Evolutionary conservation across 306 rosid species (phyloP), one percentile per base, ranked within the genome.

Genomic region (Medicago truncatula): DNA sequence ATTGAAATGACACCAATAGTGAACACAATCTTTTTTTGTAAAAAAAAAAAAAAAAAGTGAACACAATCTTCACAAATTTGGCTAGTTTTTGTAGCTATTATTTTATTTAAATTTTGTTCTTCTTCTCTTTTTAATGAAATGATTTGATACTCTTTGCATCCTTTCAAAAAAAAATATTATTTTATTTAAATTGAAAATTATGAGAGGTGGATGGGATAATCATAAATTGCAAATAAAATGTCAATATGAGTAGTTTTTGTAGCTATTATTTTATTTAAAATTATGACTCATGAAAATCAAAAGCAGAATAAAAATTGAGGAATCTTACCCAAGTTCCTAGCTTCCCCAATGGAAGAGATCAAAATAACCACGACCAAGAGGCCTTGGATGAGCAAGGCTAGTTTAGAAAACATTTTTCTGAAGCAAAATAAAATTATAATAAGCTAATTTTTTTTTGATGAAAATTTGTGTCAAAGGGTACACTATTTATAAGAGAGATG

Each of bases 341-440:
- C 64, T 58, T 58, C 64, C 7, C 64, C 64, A 4, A 58, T 23
- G 38, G 64, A 58, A 23, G 64, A 23, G 38, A 58, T 58, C 64
- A 23, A 58, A 58, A 58, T 14, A 20, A 11, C 34, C n/a, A 58
- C 12, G 9, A 23, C 64, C 64, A 58, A 58, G 6, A 58, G 36
- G 38, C 38, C 63, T 58, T 20, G 63, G 6, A 21, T 23, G 36
- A 58, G 36, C 4, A 58, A 58, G 36, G 16, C 39, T 23, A 11
- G 16, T 23, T 25, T 58, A 12, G 38, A 58, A 13, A 58, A 5
- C 64, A 58, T 58, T 58, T 58, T 58, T 58, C 4, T 23, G 8
- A 58, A 23, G 38, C 12, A 11, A 16, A 11, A 2, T 58, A 1
- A 9, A 20, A 58, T 11, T 54, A 54, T 8, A 54, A 18, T 54